A percentile compares a stretch with the other conserved stretches of the same genome.
phyloP scores from a whole-genome alignment of 805 yeast species.

The Suhomyces prunicola region DNA sequence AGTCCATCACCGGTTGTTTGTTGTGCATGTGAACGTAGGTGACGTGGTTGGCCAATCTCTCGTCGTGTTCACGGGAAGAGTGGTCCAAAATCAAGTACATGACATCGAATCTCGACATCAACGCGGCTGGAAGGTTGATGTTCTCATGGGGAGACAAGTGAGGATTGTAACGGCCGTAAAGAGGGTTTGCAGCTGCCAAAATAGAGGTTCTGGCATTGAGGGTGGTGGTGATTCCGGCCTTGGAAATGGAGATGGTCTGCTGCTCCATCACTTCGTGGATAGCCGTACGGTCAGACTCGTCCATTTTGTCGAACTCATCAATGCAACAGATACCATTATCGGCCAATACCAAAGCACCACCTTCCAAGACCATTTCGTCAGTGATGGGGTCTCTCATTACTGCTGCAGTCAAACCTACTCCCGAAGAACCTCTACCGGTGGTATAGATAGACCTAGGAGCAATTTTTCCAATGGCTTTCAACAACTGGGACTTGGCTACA shows the following conservation, averaged over 20 bases:
- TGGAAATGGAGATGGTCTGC: conserved; percentile 94
- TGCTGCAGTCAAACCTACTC: conserved; percentile 98
- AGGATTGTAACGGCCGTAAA: conserved; percentile 92
- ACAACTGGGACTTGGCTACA: conserved; percentile 95
- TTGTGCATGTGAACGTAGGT: conserved; percentile 94
- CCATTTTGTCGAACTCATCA: conserved; percentile 99
- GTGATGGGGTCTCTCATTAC: conserved; percentile 99
- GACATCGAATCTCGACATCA: conserved; percentile 90
- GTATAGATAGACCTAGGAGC: conserved; percentile 97
- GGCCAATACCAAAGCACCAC: conserved; percentile 95
- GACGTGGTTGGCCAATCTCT: conserved; percentile 86
- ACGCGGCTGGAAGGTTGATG: conserved; percentile 94
- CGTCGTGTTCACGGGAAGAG: conserved; percentile 78
- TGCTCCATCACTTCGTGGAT: conserved; percentile 99
- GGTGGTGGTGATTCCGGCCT: conserved; percentile 96
- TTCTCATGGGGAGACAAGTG: conserved; percentile 88
- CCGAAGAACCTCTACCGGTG: conserved; percentile 98
- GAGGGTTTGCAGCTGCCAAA: conserved; percentile 97
- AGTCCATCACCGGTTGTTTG: conserved; percentile 73
- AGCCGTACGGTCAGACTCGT: conserved; percentile 93
- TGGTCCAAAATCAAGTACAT: conserved; percentile 82
- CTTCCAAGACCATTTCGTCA: conserved; percentile 96
- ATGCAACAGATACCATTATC: conserved; percentile 98
- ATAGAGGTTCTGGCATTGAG: conserved; percentile 93
- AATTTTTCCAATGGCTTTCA: conserved; percentile 85